Base-by-base conservation (phyloP, 73 alveolate species). In the Paramecium bursaria region DNA sequence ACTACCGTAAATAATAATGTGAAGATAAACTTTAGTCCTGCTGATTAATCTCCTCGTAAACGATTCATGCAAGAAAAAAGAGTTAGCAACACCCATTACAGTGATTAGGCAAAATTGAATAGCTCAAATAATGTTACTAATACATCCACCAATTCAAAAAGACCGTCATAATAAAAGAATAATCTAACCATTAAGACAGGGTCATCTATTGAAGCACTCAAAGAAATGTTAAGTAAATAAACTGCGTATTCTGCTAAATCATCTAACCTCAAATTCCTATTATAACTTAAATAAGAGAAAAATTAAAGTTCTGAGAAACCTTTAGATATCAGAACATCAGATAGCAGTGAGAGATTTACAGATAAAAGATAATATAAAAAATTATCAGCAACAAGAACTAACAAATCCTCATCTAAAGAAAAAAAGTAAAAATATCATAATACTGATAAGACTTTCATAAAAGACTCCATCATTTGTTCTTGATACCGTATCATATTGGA, bases 61-160 rank as follows among this genome's bases (percentile, higher is more conserved):
- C 33, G 82, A 11, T 67, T 67, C 33, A 39, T 67, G 33, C 44
- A 53, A 14, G 82, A 42, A 35, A 67, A 67, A 67, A 67, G 82
- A 67, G 82, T 67, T 42, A 47, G 82, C 17, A 67, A 35, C 15
- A 33, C 19, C 46, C 50, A 67, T 39, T 10, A 33, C 17, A 35
- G 19, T 25, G 33, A 67, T 21, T 50, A 30, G 49, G 33, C 14
- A 39, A 39, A 39, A 11, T 11, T 39, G 49, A 39, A 39, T 39
- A 39, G 49, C 11, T 39, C 49, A 11, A 57, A 57, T 57, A 23
- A 30, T 1, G 26, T 50, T 14, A 57, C 76, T 57, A 15, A 57
- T 3, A 57, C 17, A n/a, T 57, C 76, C 29, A 4, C 13, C 11
- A 27, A 21, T 10, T 50, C 74, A 1, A 75, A 75, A 50, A 61